These are phyloP conservation scores for Flaveria ramosissima DNA, from an alignment of 129 eudicot genomes.

Conservation along the genomic window DNA sequence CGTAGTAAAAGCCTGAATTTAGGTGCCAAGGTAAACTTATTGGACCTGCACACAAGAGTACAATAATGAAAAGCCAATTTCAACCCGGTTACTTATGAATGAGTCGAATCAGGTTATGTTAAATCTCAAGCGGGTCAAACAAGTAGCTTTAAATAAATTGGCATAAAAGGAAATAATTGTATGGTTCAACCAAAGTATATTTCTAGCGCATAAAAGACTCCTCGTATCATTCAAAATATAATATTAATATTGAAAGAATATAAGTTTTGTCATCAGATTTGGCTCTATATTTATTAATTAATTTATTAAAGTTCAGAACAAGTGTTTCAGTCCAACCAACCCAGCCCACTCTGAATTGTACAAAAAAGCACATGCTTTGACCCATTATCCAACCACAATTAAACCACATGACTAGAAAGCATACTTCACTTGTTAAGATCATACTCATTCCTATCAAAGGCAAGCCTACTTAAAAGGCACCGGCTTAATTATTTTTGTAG, in stretches of 20 bases:
- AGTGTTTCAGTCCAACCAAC: no score
- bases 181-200: conserved; percentile 19
- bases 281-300: no score
- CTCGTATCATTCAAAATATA: not conserved
- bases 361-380: no score
- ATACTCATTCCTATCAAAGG: no score
- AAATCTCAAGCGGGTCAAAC: not conserved
- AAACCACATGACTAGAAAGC: no score
- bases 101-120: no score
- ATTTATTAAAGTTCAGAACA: no score
- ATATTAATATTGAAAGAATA: not conserved
- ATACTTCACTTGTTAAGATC: no score
- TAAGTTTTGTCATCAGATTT: not conserved
- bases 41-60: conserved; percentile 56
- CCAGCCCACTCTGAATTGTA: no score
- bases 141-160: not conserved
- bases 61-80: not conserved
- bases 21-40: conserved; percentile 84
- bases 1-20: conserved; percentile 95
- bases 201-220: not conserved
- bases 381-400: no score
- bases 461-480: no score
- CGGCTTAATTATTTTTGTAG: no score
- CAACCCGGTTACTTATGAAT: not conserved
- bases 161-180: not conserved